Percentiles rank a stretch among this genome's conserved stretches.
Conservation (phyloP, 2,329 filamentous ascomycete species). For the Fusarium albidum region DNA sequence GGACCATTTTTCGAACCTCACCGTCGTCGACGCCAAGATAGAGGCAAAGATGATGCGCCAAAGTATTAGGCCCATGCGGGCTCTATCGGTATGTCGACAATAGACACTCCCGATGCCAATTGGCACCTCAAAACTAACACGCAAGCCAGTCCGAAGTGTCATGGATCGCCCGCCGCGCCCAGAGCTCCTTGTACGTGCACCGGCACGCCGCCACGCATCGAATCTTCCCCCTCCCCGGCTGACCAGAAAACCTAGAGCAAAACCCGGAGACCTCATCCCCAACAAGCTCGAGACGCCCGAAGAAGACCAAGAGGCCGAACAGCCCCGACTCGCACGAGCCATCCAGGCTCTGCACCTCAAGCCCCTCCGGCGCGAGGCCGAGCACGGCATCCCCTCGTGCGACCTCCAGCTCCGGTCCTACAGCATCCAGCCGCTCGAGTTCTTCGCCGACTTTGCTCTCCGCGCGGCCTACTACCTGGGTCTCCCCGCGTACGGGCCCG, state of each 20-base stretch:
- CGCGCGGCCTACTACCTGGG: conserved; percentile 94
- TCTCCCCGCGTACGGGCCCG: conserved; percentile 84
- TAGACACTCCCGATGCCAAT: background rate
- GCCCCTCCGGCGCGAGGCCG: conserved; percentile 77
- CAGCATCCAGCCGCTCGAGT: conserved; percentile 87
- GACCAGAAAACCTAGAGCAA: conserved; percentile 22
- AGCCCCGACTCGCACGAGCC: conserved; percentile 72
- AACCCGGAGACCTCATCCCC: conserved; percentile 25
- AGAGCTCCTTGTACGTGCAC: conserved; percentile 39
- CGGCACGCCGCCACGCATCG: background rate
- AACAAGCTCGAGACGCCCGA: conserved; percentile 20
- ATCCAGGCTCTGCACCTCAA: conserved; percentile 88
- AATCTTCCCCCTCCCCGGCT: conserved; percentile 1
- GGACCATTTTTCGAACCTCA: conserved; percentile 34
- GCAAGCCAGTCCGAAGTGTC: conserved; percentile 29
- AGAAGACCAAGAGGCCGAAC: conserved; percentile 4
- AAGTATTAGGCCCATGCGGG: conserved; percentile 36
- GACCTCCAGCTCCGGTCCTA: conserved; percentile 94
- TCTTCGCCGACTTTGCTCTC: conserved; percentile 93
- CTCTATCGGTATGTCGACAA: conserved; percentile 32
- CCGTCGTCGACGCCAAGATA: conserved; percentile 30
- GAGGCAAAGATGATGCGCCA: conserved; percentile 44
- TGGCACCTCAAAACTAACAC: conserved; percentile 16
- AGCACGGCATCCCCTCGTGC: conserved; percentile 83
- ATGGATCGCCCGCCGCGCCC: conserved; percentile 37